Percentiles rank a stretch among this genome's conserved stretches.
Evolutionary conservation across 2,329 filamentous ascomycete genomes (phyloP).

Genomic region (Scedosporium dehoogii): DNA sequence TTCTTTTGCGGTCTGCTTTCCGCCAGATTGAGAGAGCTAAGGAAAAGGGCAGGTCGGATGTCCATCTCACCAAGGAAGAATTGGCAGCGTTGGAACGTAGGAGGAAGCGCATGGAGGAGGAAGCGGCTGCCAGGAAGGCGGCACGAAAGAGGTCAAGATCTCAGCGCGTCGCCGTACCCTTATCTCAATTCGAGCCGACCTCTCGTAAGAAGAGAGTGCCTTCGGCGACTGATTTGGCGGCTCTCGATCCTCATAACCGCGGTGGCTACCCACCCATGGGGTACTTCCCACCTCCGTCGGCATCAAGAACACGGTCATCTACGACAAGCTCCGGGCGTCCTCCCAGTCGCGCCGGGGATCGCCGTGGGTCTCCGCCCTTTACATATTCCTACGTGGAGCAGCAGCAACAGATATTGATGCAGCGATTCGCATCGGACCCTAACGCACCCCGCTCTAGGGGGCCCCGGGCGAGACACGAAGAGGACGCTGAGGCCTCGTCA

Average conservation of each 20-base stretch:
- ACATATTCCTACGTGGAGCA: constrained; percentile 33
- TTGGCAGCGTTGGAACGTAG: constrained; percentile 68
- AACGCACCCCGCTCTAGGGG: constrained; percentile 20
- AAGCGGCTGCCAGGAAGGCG: constrained; percentile 24
- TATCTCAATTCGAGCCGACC: constrained; percentile 38
- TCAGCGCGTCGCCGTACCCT: constrained; percentile 40
- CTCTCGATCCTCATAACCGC: constrained; percentile 20
- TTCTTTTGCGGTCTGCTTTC: constrained; percentile 66
- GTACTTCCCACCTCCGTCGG: constrained; percentile 37
- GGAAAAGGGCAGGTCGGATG: constrained; percentile 64
- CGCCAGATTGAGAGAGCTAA: constrained; percentile 72
- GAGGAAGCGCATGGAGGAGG: constrained; percentile 47
- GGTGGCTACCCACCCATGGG: constrained; percentile 36
- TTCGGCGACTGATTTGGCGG: constrained; percentile 25
- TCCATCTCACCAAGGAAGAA: constrained; percentile 71
- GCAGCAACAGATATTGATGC: constrained; percentile 13
- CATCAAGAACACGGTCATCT: constrained; percentile 29
- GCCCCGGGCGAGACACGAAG: constrained; percentile 19
- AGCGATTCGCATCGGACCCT: constrained; percentile 36
- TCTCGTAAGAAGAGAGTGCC: constrained; percentile 15
- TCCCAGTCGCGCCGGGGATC: constrained; percentile 21
- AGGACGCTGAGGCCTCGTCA: constrained; percentile 21
- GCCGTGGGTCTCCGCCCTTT: constrained; percentile 31
- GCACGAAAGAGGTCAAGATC: constrained; percentile 24
- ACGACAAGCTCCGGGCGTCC: constrained; percentile 29